A percentile compares a stretch with the other conserved stretches of the same genome.
Evolutionary conservation across 192 early-diverging fungal genomes (phyloP).

Genomic region (Gryganskiella cystojenkinii): DNA sequence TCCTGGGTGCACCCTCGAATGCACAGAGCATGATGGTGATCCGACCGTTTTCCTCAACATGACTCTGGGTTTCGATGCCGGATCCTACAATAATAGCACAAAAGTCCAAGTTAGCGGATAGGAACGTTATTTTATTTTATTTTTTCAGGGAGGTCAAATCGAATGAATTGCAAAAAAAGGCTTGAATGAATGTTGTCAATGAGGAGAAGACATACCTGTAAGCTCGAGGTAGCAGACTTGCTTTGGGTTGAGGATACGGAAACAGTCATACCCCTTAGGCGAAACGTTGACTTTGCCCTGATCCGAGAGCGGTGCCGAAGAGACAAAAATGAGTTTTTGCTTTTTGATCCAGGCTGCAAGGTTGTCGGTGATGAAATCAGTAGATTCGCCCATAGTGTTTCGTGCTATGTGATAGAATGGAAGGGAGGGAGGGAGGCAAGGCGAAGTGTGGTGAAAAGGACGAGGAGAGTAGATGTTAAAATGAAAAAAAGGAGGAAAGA

Average conservation of each 20-base stretch:
- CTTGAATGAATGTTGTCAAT: too few relatives aligned
- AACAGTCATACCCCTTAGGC: conserved; percentile 66
- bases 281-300: conserved; percentile 64
- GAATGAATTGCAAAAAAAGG: background rate
- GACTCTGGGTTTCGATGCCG: conserved; percentile 67
- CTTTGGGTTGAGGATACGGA: conserved; percentile 52
- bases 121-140: background rate
- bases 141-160: background rate
- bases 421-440: background rate
- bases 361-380: conserved; percentile 47
- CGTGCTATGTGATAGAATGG: background rate
- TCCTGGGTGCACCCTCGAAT: conserved; percentile 72
- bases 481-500: background rate
- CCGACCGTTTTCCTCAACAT: conserved; percentile 68
- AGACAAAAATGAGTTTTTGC: conserved; percentile 67
- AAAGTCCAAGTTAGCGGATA: background rate
- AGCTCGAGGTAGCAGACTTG: conserved; percentile 52
- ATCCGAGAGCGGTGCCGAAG: conserved; percentile 57
- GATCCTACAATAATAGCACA: conserved; percentile 16
- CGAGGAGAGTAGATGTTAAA: background rate
- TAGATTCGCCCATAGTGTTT: conserved; percentile 56
- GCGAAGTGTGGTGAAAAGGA: background rate
- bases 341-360: conserved; percentile 60
- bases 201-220: conserved; percentile 28
- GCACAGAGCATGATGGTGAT: conserved; percentile 73